Evolutionary conservation across 106 monocot species (phyloP).

Genomic region (Amphibolis antarctica): DNA sequence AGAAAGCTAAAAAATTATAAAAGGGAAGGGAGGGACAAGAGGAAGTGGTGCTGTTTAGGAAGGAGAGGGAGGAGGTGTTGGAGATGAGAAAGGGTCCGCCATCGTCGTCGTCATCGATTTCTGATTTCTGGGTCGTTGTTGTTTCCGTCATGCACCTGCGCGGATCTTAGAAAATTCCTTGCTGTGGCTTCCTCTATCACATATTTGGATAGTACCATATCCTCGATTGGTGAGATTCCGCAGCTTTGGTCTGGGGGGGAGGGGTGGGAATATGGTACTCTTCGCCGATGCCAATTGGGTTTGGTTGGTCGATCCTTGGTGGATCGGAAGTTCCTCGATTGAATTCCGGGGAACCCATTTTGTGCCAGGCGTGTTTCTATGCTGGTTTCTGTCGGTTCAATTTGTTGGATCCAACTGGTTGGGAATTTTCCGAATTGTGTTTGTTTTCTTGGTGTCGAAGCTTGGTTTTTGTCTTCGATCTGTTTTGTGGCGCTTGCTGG

Average conservation of each 20-base stretch:
- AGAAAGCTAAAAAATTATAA: background rate
- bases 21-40: background rate
- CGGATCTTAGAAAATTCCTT: slow-evolving; percentile 11
- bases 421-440: background rate
- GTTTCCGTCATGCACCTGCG: background rate
- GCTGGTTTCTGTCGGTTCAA: background rate
- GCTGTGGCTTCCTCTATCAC: background rate
- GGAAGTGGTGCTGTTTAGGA: background rate
- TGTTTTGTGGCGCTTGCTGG: background rate
- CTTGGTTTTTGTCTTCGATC: too few relatives aligned
- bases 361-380: background rate
- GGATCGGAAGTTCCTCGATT: background rate
- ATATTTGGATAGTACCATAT: background rate
- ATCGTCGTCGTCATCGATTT: background rate
- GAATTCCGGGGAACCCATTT: slow-evolving; percentile 5
- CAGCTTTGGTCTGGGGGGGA: too few relatives aligned
- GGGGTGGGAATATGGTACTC: too few relatives aligned
- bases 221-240: slow-evolving; percentile 9
- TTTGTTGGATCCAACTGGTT: background rate
- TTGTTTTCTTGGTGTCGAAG: background rate
- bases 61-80: background rate
- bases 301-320: slow-evolving; percentile 4
- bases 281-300: background rate
- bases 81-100: background rate
- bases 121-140: background rate